A percentile compares a stretch with the other conserved stretches of the same genome.
These are phyloP conservation scores for Arachis hypogaea DNA, from an alignment of 306 rosid species.

Conservation along the genomic window DNA sequence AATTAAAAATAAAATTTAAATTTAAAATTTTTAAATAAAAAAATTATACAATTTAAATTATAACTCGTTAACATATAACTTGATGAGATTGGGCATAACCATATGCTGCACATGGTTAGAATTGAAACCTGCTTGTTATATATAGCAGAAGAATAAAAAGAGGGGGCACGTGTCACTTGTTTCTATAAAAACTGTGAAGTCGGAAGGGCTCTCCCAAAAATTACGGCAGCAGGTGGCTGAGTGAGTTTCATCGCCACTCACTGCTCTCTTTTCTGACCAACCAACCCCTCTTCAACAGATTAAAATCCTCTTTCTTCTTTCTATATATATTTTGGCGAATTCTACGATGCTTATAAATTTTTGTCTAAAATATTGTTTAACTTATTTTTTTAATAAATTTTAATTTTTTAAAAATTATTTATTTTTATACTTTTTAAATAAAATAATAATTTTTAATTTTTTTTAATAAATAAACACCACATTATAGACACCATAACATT, in stretches of 20 bases:
- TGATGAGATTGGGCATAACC: background rate
- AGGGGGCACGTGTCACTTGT: slow-evolving; percentile 40
- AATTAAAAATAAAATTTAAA: too few relatives aligned
- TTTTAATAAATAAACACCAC: too few relatives aligned
- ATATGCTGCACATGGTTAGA: slow-evolving; percentile 22
- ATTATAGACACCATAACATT: too few relatives aligned
- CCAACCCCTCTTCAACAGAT: background rate
- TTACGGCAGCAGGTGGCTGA: slow-evolving; percentile 17
- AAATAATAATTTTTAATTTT: too few relatives aligned
- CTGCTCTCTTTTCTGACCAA: slow-evolving; percentile 33
- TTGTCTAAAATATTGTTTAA: too few relatives aligned
- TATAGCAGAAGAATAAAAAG: background rate
- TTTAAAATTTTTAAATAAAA: too few relatives aligned
- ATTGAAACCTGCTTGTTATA: slow-evolving; percentile 15
- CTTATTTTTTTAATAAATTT: too few relatives aligned
- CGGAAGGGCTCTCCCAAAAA: slow-evolving; percentile 35
- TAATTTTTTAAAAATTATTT: too few relatives aligned
- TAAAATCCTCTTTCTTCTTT: background rate
- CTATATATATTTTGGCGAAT: background rate
- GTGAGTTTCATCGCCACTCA: slow-evolving; percentile 3
- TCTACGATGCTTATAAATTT: too few relatives aligned
- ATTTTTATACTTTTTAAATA: too few relatives aligned
- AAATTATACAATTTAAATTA: too few relatives aligned
- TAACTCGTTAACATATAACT: rapidly evolving
- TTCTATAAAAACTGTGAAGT: slow-evolving; percentile 22